Conservation (phyloP, 2,329 filamentous ascomycete genomes). For the Aspergillus ibericus region DNA sequence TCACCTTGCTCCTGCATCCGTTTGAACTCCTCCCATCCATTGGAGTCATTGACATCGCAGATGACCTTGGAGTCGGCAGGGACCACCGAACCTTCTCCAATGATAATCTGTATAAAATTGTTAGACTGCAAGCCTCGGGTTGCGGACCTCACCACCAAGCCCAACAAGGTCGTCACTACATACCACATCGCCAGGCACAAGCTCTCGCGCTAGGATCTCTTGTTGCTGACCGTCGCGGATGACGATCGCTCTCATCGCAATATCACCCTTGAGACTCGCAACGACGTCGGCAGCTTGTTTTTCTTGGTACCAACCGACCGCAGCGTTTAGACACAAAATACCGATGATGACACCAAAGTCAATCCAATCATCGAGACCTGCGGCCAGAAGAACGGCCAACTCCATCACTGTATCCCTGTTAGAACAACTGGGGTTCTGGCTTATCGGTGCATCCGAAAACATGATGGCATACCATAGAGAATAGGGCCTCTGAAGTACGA, state of each 20-base stretch:
- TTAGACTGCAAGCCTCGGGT: conserved; percentile 16
- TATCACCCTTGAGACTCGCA: conserved; percentile 73
- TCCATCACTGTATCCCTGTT: conserved; percentile 60
- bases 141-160: background rate
- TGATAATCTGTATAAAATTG: conserved; percentile 53
- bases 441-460: background rate
- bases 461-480: conserved; percentile 64
- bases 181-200: conserved; percentile 76
- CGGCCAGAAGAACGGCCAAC: conserved; percentile 70
- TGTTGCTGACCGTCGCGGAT: conserved; percentile 66
- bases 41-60: conserved; percentile 67
- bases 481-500: conserved; percentile 74
- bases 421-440: conserved; percentile 5
- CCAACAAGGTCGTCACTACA: conserved; percentile 11
- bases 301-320: conserved; percentile 79
- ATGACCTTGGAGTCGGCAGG: conserved; percentile 70
- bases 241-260: conserved; percentile 70
- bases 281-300: conserved; percentile 78
- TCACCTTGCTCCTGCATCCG: conserved; percentile 64
- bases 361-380: conserved; percentile 72
- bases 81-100: conserved; percentile 70
- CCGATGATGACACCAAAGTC: conserved; percentile 77
- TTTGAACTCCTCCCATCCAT: conserved; percentile 67
- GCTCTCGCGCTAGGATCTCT: conserved; percentile 68
- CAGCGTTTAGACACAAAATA: conserved; percentile 71